A percentile compares a stretch with the other conserved stretches of the same genome.
Conservation (phyloP, 148 eudicot genomes). For the Dianthus caryophyllus region DNA sequence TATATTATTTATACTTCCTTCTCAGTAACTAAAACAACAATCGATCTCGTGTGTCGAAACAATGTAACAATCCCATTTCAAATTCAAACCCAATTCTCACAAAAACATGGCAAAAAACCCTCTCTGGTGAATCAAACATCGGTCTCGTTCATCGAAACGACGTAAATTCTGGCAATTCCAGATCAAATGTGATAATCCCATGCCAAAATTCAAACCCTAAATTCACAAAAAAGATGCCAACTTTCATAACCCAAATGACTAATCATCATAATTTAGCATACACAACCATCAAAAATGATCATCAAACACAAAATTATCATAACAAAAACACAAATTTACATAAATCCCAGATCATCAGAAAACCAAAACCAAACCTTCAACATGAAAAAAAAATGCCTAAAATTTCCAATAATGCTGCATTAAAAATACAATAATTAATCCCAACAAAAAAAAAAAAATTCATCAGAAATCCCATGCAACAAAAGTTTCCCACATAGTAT, state of each 20-base stretch:
- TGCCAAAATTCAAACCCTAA: slow-evolving; percentile 30
- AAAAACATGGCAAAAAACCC: slow-evolving; percentile 17
- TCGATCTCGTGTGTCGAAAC: too few relatives aligned
- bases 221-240: slow-evolving; percentile 20
- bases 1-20: slow-evolving; percentile 29
- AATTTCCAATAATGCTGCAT: slow-evolving; percentile 7
- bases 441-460: neutral
- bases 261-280: slow-evolving; percentile 6
- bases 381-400: slow-evolving; percentile 9
- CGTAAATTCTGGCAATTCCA: slow-evolving; percentile 15
- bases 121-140: slow-evolving; percentile 22
- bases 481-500: neutral
- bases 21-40: slow-evolving; percentile 3
- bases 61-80: too few relatives aligned
- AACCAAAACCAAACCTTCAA: slow-evolving; percentile 2
- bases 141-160: slow-evolving; percentile 23
- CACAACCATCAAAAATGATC: slow-evolving; percentile 8
- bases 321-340: slow-evolving; percentile 12
- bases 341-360: slow-evolving; percentile 16
- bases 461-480: neutral
- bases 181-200: slow-evolving; percentile 28
- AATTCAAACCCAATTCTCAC: too few relatives aligned
- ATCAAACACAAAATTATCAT: neutral
- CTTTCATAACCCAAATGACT: slow-evolving; percentile 16
- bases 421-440: neutral